phyloP scores from a whole-genome alignment of 768 basidiomycete genomes.

The Collybia sp. region DNA sequence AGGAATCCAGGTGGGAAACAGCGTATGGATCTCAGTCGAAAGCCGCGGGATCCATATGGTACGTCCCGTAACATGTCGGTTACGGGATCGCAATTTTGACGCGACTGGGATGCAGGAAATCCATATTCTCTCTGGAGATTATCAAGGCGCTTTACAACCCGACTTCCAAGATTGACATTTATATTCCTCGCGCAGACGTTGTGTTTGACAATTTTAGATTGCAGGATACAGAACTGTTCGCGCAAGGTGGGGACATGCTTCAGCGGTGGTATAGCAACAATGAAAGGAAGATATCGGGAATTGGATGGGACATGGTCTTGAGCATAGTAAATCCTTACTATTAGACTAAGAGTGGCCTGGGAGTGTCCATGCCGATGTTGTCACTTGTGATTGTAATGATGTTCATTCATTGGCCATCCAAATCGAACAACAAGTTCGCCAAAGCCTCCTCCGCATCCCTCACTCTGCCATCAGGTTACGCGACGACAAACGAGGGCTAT shows the following conservation, averaged over 20 bases:
- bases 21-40: background rate
- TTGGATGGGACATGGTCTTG: conserved; percentile 1
- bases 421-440: no score
- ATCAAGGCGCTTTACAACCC: background rate
- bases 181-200: background rate
- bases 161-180: background rate
- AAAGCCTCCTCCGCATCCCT: no score
- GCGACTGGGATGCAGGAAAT: background rate
- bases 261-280: background rate
- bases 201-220: background rate
- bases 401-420: no score
- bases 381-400: no score
- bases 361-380: no score
- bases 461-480: no score
- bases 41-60: background rate
- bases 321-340: no score
- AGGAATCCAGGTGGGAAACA: conserved; percentile 28
- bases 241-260: background rate
- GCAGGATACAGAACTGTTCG: background rate
- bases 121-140: background rate
- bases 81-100: background rate
- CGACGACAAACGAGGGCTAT: no score
- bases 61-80: background rate
- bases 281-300: background rate
- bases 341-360: no score